phyloP scores from a whole-genome alignment of 148 eudicot genomes.

The Cornus controversa region DNA sequence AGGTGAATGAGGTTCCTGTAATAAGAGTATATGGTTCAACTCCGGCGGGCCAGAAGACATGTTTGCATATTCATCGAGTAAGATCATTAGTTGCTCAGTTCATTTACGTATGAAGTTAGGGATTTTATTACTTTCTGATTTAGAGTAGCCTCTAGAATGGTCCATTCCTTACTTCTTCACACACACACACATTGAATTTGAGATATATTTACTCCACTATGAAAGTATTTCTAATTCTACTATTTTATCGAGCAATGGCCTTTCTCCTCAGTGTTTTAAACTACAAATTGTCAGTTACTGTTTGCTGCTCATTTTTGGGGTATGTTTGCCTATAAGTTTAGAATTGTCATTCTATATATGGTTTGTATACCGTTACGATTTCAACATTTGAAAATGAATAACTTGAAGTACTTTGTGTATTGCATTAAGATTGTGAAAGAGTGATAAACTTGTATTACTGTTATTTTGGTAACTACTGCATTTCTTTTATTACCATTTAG shows the following conservation, averaged over 20 bases:
- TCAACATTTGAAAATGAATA: not conserved
- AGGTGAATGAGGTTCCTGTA: constrained; percentile 91
- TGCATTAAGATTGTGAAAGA: not conserved
- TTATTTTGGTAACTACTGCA: not conserved
- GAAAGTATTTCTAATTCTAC: no score
- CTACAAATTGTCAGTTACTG: no score
- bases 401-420: not conserved
- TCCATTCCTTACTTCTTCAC: not conserved
- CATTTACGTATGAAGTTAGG: not conserved
- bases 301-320: no score
- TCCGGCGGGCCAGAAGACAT: constrained; percentile 88
- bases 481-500: not conserved
- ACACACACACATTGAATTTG: no score
- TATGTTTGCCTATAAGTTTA: no score
- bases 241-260: no score
- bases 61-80: constrained; percentile 86
- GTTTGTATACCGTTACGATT: not conserved
- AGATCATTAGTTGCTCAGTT: constrained; percentile 6
- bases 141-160: not conserved
- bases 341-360: no score
- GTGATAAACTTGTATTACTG: not conserved
- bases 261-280: no score
- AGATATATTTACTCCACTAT: no score
- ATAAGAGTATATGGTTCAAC: constrained; percentile 87
- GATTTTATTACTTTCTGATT: not conserved